Conservation (phyloP, 345 rosid species). For the Gossypium herbaceum region DNA sequence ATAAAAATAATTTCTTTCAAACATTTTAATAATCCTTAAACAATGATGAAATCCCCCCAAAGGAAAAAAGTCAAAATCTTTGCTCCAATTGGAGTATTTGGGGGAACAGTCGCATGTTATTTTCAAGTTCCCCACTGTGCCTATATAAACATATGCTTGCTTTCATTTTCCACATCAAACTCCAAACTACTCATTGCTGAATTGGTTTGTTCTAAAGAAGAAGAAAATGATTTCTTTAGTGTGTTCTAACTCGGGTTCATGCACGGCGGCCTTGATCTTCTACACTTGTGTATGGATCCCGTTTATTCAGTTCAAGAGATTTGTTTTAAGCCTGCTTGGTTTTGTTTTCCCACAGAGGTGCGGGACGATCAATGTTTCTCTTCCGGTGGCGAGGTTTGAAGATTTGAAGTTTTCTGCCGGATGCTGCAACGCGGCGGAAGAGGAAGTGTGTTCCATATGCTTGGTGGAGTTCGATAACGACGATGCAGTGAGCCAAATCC, state of each 20-base stretch:
- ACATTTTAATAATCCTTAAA: conserved; percentile 1
- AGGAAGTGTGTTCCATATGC: conserved; percentile 58
- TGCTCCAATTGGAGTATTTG: background rate
- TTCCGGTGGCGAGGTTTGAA: conserved; percentile 33
- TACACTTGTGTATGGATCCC: conserved; percentile 57
- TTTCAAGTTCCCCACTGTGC: background rate
- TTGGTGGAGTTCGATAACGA: conserved; percentile 45
- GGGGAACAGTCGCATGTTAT: background rate
- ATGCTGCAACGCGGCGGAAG: conserved; percentile 14
- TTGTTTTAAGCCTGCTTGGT: conserved; percentile 13
- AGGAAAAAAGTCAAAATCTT: conserved; percentile 8
- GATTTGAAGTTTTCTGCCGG: conserved; percentile 21
- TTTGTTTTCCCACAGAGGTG: conserved; percentile 8
- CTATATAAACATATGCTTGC: background rate
- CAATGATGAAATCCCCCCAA: background rate
- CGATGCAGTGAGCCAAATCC: conserved; percentile 49
- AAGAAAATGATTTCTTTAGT: conserved; percentile 45
- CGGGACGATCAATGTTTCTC: conserved; percentile 5
- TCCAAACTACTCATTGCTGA: background rate
- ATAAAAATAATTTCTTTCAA: background rate
- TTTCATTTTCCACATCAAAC: background rate
- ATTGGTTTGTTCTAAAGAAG: background rate
- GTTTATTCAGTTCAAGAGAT: conserved; percentile 29
- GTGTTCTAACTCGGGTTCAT: conserved; percentile 37
- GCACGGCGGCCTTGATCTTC: conserved; percentile 47